phyloP scores from a whole-genome alignment of 306 rosid genomes.

The Lathyrus aphaca region DNA sequence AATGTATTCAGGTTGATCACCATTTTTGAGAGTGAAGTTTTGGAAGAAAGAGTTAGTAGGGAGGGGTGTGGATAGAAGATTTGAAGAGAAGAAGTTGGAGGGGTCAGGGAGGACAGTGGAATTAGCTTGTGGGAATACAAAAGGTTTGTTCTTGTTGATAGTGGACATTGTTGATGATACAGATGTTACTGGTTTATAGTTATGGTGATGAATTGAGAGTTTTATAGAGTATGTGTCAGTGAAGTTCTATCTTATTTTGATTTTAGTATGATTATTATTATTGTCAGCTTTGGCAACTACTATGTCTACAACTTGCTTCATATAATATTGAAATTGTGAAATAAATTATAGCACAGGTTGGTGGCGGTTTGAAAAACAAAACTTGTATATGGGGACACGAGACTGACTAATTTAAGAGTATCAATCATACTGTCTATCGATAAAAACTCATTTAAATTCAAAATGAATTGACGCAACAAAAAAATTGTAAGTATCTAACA shows the following conservation, averaged over 20 bases:
- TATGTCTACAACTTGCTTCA: constrained; percentile 1
- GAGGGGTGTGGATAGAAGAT: constrained; percentile 8
- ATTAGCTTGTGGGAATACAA: constrained; percentile 5
- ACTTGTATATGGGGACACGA: no score
- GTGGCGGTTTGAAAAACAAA: neutral
- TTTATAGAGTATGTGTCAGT: constrained; percentile 2
- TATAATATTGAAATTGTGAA: neutral
- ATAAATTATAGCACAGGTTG: neutral
- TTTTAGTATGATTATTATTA: neutral
- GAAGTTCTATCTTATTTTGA: neutral
- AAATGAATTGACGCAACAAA: no score
- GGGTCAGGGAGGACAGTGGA: constrained; percentile 15
- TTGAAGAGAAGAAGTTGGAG: constrained; percentile 2
- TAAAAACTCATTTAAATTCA: no score
- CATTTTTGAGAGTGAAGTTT: constrained; percentile 4
- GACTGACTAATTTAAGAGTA: no score
- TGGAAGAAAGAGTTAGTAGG: constrained; percentile 27
- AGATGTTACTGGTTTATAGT: neutral
- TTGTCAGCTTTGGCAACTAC: constrained; percentile 13
- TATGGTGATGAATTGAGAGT: neutral
- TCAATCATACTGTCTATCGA: no score
- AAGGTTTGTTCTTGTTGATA: neutral
- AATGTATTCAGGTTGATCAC: constrained; percentile 11
- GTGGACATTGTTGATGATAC: neutral
- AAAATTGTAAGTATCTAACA: no score